phyloP scores from a whole-genome alignment of 1,139 yeast species.

The Debaryomyces psychrophilus region DNA sequence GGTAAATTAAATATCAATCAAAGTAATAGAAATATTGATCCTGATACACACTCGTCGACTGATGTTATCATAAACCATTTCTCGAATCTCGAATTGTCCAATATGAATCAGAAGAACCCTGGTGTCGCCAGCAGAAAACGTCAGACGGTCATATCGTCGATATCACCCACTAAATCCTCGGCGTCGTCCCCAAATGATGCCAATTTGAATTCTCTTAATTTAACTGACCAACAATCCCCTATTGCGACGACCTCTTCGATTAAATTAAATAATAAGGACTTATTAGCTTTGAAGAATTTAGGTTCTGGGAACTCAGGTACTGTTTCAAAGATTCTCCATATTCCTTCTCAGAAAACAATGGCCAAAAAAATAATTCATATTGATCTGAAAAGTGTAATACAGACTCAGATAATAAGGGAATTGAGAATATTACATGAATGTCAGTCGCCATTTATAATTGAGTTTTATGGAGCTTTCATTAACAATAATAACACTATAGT shows the following conservation, averaged over 20 bases:
- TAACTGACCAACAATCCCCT: constrained; percentile 28
- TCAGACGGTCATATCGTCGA: constrained; percentile 49
- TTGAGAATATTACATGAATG: constrained; percentile 90
- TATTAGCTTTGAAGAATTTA: constrained; percentile 71
- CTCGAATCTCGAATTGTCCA: constrained; percentile 29
- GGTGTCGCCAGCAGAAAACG: constrained; percentile 27
- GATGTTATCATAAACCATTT: constrained; percentile 34
- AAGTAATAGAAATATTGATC: constrained; percentile 33
- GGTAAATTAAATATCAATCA: constrained; percentile 19
- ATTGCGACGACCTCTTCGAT: constrained; percentile 39
- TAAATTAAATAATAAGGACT: constrained; percentile 65
- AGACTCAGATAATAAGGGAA: constrained; percentile 86
- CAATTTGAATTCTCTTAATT: constrained; percentile 6
- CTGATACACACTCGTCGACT: constrained; percentile 29
- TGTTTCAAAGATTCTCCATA: constrained; percentile 84
- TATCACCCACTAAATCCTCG: constrained; percentile 46
- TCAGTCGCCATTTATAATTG: constrained; percentile 78
- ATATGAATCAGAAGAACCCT: constrained; percentile 6
- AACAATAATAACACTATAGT: constrained; percentile 67
- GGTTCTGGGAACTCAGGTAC: constrained; percentile 97
- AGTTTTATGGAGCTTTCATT: constrained; percentile 86
- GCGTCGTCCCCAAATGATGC: constrained; percentile 25
- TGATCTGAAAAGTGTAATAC: constrained; percentile 79
- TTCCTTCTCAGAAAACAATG: constrained; percentile 86
- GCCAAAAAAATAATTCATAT: constrained; percentile 89